These are phyloP conservation scores for Bacterosira constricta DNA, from an alignment of 108 stramenopile genomes.

Conservation along the genomic window DNA sequence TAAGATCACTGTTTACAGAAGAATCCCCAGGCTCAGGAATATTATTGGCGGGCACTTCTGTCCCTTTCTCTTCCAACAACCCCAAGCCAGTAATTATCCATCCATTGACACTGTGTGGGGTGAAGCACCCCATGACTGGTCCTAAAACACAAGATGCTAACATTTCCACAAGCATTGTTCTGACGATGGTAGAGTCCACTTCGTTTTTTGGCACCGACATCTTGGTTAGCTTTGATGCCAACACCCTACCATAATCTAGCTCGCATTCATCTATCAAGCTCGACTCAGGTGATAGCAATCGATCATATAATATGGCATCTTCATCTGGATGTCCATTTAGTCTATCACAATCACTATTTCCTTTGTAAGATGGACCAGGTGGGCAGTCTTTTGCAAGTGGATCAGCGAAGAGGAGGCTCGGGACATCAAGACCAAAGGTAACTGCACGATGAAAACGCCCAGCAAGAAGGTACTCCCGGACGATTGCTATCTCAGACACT, in stretches of 20 bases:
- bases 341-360: conserved; percentile 21
- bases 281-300: conserved; percentile 59
- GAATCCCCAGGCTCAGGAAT: conserved; percentile 4
- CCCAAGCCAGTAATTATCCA: conserved; percentile 52
- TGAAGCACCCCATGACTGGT: conserved; percentile 76
- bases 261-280: conserved; percentile 72
- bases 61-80: conserved; percentile 17
- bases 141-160: conserved; percentile 61
- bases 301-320: conserved; percentile 64
- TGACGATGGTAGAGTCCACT: conserved; percentile 61
- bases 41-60: not conserved
- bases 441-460: conserved; percentile 80
- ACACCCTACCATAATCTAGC: conserved; percentile 83
- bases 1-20: not conserved
- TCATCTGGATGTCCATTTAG: conserved; percentile 48
- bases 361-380: conserved; percentile 33
- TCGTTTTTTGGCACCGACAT: conserved; percentile 65
- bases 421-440: conserved; percentile 89
- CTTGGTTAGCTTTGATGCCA: conserved; percentile 68
- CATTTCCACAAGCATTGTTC: conserved; percentile 72
- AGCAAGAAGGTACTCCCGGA: conserved; percentile 73
- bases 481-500: conserved; percentile 70
- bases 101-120: conserved; percentile 72
- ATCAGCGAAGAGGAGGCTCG: conserved; percentile 83
- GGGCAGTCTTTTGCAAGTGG: conserved; percentile 69